Evolutionary conservation across 305 asterid species (phyloP).

Genomic region (Solanum hybrid): DNA sequence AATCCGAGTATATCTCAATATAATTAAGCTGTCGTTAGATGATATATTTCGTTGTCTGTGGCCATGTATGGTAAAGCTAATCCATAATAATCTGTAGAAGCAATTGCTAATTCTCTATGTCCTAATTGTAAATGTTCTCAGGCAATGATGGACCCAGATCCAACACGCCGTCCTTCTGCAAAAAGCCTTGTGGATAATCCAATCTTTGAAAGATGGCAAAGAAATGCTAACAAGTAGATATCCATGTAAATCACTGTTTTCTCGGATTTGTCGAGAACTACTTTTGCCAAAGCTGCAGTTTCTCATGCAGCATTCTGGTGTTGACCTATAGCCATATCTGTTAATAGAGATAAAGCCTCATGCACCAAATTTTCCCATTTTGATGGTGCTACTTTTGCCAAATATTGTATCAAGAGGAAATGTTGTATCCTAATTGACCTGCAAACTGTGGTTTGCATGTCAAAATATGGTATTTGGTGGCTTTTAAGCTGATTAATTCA

Average conservation of each 20-base stretch:
- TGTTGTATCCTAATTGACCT: conserved; percentile 5
- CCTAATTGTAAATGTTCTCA: conserved; percentile 13
- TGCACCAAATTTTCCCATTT: conserved; percentile 25
- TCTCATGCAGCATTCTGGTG: neutral
- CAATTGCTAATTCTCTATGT: conserved; percentile 6
- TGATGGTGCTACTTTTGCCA: conserved; percentile 33
- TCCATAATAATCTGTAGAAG: neutral
- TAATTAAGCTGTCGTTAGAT: neutral
- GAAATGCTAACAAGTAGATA: conserved; percentile 2
- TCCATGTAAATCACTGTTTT: neutral
- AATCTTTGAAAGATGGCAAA: conserved; percentile 41
- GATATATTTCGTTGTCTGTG: neutral
- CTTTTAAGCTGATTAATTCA: neutral
- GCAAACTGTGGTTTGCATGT: conserved; percentile 2
- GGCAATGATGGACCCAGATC: conserved; percentile 88
- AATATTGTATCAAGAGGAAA: conserved; percentile 9
- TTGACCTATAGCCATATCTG: neutral
- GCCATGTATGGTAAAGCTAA: neutral
- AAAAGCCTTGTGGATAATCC: conserved; percentile 51
- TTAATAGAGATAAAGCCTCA: neutral
- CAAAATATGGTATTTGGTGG: neutral
- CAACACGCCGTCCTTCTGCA: conserved; percentile 69
- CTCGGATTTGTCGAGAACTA: neutral
- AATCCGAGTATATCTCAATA: neutral
- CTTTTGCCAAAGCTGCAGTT: neutral